These are phyloP conservation scores for Cutaneotrichosporon cutaneum DNA, from an alignment of 1,284 basidiomycete species.

Conservation along the genomic window DNA sequence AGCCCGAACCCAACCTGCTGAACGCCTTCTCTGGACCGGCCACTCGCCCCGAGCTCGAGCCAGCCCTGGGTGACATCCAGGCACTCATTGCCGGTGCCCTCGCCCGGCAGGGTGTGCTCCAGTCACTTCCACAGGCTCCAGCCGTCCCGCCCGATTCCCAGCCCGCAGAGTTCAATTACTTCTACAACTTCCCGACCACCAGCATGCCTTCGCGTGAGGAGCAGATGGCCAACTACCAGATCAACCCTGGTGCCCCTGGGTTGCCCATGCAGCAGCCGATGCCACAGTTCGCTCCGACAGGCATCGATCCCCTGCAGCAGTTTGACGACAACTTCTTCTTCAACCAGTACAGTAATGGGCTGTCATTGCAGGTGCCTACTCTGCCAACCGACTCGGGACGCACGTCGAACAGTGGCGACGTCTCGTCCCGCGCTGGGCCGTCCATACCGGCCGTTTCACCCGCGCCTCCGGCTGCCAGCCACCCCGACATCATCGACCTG, in stretches of 20 bases:
- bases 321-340: constrained; percentile 12
- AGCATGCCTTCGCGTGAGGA: not conserved
- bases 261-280: not conserved
- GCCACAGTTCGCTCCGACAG: not conserved
- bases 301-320: not conserved
- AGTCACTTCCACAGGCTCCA: not conserved
- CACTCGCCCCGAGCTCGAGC: constrained; percentile 8
- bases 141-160: not conserved
- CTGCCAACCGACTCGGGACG: not conserved
- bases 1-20: constrained; percentile 9
- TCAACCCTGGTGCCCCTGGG: not conserved
- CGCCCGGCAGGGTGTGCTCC: constrained; percentile 22
- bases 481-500: constrained; percentile 45
- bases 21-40: not conserved
- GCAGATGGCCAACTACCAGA: constrained; percentile 9
- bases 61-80: constrained; percentile 24
- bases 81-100: constrained; percentile 21
- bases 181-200: constrained; percentile 1
- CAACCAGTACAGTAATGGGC: not conserved
- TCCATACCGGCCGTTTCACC: constrained; percentile 1
- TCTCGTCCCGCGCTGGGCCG: not conserved
- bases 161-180: constrained; percentile 10
- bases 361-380: not conserved
- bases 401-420: not conserved
- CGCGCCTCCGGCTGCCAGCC: not conserved